Base-by-base conservation (phyloP, 2,329 filamentous ascomycete species). In the Stachybotrys echinatus region DNA sequence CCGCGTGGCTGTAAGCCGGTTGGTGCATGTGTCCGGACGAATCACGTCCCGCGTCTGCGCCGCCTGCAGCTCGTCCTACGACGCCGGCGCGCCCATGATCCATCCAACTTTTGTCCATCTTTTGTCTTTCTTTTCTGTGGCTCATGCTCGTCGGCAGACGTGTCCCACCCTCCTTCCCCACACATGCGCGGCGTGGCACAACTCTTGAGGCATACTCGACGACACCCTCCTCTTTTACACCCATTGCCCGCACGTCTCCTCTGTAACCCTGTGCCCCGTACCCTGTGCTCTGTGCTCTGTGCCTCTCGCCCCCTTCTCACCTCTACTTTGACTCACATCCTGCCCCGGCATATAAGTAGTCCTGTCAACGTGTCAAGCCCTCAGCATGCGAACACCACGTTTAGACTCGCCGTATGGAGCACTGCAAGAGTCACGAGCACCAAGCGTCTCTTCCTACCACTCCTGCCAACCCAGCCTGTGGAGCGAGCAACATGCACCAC, bases 221-320 rank as follows among this genome's bases (percentile, higher is more conserved):
- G 43, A 51, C 40, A 38, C 40, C 21, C 19, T 37, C 18, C 21
- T 39, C 47, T 10, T 31, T 40, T 20, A 39, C 27, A 7, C 27
- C 6, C 27, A 31, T 31, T 31, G 27, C 27, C 12, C 27, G 22
- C 20, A 44, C 7, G 5, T 44, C 12, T n/a, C 19, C 23, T 8
- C 5, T 23, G 21, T 17, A 7, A 20, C 18, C n/a, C 8, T 5
- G 6, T 44, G 8, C n/a, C 12, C 5, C 42, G 20, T 44, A 20
- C 21, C 19, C 42, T 44, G n/a, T 44, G 39, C n/a, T 21, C 8
- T 17, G 7, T 19, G 43, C 17, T 23, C 47, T 31, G 42, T 39
- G 37, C 45, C 49, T 49, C 42, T 49, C 45, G 21, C 38, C 48
- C 51, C 23, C 51, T 58, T 60, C 27, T 31, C 38, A 40, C 38